Evolutionary conservation across 139 green algal species (phyloP).

Genomic region (Coelastrella sp.): DNA sequence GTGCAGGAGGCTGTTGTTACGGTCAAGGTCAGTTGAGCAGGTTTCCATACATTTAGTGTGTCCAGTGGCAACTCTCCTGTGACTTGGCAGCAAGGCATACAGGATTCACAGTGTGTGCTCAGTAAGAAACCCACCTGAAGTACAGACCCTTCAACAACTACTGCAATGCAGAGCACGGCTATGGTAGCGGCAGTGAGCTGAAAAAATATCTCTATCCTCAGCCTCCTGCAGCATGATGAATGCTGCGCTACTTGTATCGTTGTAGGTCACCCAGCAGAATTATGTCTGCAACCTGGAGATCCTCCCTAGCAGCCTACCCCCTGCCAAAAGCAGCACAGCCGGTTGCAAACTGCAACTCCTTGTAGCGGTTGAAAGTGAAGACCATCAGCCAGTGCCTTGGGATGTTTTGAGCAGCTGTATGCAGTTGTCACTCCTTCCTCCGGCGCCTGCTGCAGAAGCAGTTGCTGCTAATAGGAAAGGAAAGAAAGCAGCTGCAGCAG

Average conservation of each 20-base stretch:
- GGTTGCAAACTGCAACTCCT: slow-evolving; percentile 38
- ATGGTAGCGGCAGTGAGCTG: neutral
- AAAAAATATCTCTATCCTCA: neutral
- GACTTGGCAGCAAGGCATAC: no score
- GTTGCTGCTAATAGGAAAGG: neutral
- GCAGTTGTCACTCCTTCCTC: slow-evolving; percentile 50
- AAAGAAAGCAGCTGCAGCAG: neutral
- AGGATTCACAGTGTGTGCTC: no score
- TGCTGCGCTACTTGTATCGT: no score
- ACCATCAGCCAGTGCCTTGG: slow-evolving; percentile 53
- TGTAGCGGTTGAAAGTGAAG: slow-evolving; percentile 60
- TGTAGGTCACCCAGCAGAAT: slow-evolving; percentile 52
- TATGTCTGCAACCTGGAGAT: slow-evolving; percentile 39
- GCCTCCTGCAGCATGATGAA: neutral
- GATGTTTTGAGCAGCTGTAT: slow-evolving; percentile 50
- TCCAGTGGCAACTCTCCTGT: no score
- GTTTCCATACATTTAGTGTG: no score
- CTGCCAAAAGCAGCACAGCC: neutral
- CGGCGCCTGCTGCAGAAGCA: slow-evolving; percentile 20
- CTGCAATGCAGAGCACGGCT: no score
- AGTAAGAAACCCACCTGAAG: no score
- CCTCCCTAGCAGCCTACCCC: slow-evolving; percentile 7
- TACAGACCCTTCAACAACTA: no score
- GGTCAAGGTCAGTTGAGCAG: slow-evolving; percentile 49
- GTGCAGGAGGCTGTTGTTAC: slow-evolving; percentile 52